Conservation (phyloP, 176 grass and related monocot species). For the Phoenix dactylifera region DNA sequence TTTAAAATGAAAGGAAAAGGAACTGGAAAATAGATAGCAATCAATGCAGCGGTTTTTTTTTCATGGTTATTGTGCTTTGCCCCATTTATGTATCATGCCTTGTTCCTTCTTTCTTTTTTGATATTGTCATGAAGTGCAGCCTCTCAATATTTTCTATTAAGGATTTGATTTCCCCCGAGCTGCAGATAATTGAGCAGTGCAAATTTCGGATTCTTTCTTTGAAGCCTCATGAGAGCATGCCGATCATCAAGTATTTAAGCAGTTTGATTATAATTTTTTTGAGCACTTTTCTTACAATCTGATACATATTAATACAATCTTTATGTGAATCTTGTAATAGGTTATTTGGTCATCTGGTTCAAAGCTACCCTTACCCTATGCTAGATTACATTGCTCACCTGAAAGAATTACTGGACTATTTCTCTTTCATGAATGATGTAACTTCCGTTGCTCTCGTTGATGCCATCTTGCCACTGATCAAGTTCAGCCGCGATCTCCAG, state of each 20-base stretch:
- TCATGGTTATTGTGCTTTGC: no score
- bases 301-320: background rate
- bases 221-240: conserved; percentile 57
- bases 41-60: no score
- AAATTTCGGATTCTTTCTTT: conserved; percentile 67
- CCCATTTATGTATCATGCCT: no score
- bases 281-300: background rate
- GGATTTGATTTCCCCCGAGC: no score
- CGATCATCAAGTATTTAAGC: conserved; percentile 41
- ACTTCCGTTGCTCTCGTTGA: conserved; percentile 49
- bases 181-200: conserved; percentile 65
- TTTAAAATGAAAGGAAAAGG: no score
- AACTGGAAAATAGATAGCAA: no score
- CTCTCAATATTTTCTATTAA: no score
- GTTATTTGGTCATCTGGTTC: conserved; percentile 53
- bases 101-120: no score
- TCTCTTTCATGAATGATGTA: conserved; percentile 66
- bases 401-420: conserved; percentile 85
- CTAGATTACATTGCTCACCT: conserved; percentile 56
- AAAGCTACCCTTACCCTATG: conserved; percentile 51
- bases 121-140: no score
- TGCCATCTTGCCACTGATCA: conserved; percentile 72
- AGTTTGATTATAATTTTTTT: background rate
- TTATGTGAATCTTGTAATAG: conserved; percentile 22
- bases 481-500: conserved; percentile 60